phyloP scores from a whole-genome alignment of 352 stramenopile species.

The Hyaloperonospora arabidopsidis region DNA sequence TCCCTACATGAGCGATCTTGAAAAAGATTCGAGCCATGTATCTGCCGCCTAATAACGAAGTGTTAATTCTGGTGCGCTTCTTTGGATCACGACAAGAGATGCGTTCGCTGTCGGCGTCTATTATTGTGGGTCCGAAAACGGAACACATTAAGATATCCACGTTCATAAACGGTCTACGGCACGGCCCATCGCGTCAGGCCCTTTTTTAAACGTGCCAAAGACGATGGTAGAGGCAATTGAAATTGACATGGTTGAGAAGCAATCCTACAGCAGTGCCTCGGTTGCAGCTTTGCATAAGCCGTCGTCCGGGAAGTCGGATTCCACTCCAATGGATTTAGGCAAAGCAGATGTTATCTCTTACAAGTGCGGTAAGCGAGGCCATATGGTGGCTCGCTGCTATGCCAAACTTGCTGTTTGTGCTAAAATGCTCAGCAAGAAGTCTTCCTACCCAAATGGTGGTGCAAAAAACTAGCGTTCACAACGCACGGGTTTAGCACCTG shows the following conservation, averaged over 20 bases:
- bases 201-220: neutral
- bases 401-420: neutral
- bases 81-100: too few relatives aligned
- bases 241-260: neutral
- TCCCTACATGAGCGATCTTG: too few relatives aligned
- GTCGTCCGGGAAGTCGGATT: neutral
- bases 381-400: too few relatives aligned
- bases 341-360: too few relatives aligned
- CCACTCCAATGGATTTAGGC: neutral
- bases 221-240: neutral
- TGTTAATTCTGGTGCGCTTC: too few relatives aligned
- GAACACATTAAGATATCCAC: too few relatives aligned
- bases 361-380: too few relatives aligned
- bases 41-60: too few relatives aligned
- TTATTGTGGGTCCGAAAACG: too few relatives aligned
- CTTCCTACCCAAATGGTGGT: too few relatives aligned
- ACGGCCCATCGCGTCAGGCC: neutral
- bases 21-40: too few relatives aligned
- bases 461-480: neutral
- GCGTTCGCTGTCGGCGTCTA: too few relatives aligned
- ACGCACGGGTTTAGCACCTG: neutral
- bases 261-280: neutral
- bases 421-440: neutral
- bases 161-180: neutral
- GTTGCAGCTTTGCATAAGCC: neutral